Evolutionary conservation across 805 yeast species (phyloP).

Genomic region (Spencermartinsiella europaea): DNA sequence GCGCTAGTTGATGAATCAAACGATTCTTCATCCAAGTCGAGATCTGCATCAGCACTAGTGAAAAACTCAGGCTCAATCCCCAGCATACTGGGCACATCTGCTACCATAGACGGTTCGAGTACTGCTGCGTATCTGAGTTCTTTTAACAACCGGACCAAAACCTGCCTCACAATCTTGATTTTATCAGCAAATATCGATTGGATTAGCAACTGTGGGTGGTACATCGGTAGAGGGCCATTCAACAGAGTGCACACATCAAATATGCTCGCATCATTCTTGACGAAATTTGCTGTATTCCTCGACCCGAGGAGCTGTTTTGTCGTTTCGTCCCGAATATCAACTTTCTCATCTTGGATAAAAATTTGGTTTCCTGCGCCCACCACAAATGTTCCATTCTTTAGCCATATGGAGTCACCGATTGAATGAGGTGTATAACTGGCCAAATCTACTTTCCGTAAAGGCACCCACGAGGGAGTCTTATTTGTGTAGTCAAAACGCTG

Average conservation of each 20-base stretch:
- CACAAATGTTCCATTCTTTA: conserved; percentile 69
- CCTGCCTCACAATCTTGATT: conserved; percentile 46
- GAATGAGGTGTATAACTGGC: conserved; percentile 66
- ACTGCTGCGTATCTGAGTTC: conserved; percentile 50
- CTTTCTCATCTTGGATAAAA: conserved; percentile 66
- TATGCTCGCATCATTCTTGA: conserved; percentile 33
- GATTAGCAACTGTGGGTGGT: conserved; percentile 83
- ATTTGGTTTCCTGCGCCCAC: conserved; percentile 89
- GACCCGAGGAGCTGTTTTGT: conserved; percentile 55
- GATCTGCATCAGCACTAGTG: conserved; percentile 3
- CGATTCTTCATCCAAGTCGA: not conserved
- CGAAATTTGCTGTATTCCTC: conserved; percentile 29
- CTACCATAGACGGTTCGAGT: conserved; percentile 33
- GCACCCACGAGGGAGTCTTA: conserved; percentile 67
- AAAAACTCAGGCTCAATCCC: conserved; percentile 32
- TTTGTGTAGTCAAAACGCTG: conserved; percentile 86
- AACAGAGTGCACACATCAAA: conserved; percentile 68
- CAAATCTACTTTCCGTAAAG: conserved; percentile 68
- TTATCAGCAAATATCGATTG: conserved; percentile 67
- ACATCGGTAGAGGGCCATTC: conserved; percentile 85
- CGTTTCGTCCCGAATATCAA: conserved; percentile 51
- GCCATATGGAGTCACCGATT: conserved; percentile 89
- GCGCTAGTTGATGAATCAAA: conserved; percentile 22
- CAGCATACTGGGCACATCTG: conserved; percentile 27
- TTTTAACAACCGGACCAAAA: conserved; percentile 51